A percentile compares a stretch with the other conserved stretches of the same genome.
These are phyloP conservation scores for Grosmannia clavigera DNA, from an alignment of 2,329 filamentous ascomycete genomes.

Conservation along the genomic window DNA sequence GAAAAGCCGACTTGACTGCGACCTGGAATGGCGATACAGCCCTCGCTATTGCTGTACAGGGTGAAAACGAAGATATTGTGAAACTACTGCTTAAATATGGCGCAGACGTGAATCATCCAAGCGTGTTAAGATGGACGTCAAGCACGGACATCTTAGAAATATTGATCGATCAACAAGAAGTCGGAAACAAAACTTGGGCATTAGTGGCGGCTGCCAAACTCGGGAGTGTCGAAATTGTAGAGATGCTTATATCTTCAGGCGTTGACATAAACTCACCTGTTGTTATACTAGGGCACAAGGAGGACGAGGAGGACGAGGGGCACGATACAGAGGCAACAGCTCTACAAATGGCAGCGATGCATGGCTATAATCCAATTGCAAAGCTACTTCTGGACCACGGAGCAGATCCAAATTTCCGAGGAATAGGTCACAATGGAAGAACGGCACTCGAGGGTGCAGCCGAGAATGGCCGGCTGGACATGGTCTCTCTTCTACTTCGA, in stretches of 20 bases:
- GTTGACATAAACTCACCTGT: neutral
- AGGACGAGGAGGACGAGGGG: too few species aligned
- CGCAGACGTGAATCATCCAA: neutral
- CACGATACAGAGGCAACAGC: neutral
- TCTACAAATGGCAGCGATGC: neutral
- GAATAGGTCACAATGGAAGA: neutral
- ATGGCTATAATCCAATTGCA: neutral
- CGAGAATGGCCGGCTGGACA: neutral
- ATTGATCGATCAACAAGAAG: neutral
- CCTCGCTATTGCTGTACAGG: neutral
- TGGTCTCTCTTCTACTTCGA: neutral
- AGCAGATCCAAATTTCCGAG: neutral
- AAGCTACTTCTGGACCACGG: neutral
- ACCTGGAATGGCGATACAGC: too few species aligned
- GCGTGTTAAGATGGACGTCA: neutral
- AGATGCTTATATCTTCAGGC: neutral
- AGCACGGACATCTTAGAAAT: neutral
- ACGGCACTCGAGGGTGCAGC: neutral
- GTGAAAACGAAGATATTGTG: neutral
- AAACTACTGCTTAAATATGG: neutral
- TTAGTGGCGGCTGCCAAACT: neutral
- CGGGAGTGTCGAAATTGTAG: neutral
- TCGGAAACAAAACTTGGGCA: neutral
- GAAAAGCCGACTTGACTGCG: too few species aligned
- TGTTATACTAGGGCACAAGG: too few species aligned